Base-by-base conservation (phyloP, 169 alveolate species). In the Cryptosporidium xiaoi region DNA sequence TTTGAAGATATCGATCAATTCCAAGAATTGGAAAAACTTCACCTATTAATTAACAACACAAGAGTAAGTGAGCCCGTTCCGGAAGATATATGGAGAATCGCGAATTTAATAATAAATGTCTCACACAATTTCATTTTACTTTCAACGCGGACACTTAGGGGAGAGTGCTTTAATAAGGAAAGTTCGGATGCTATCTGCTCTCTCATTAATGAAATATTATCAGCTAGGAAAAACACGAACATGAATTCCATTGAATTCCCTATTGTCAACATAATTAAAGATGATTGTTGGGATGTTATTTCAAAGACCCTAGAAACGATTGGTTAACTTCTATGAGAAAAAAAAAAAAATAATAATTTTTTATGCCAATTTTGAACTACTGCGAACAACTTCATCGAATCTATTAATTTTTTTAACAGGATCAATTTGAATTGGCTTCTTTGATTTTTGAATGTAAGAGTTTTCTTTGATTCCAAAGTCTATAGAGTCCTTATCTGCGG, bases 201-300 rank as follows among this genome's bases (percentile, higher is more conserved):
- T 31, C 83, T 29, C 3, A 53, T 6, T 13, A 20, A n/a, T 20
- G 24, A 20, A 5, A 33, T 18, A 18, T 69, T 56, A 46, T 36
- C 18, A 48, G 36, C 56, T 56, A 69, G 83, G 55, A 2, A 36
- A 10, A 34, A 68, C 20, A 12, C 55, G 15, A 53, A 0, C 29
- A 46, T n/a, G 29, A 20, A 15, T 34, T 48, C 51, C 15, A 34
- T 62, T 40, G 87, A 77, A 36, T 36, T 20, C 24, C 15, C 51
- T 16, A 44, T 77, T 60, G 15, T 16, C 1, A 13, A 77, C 48
- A 33, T 60, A 77, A 44, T 77, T 36, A 44, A 62, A 20, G 20
- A 60, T 60, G 64, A 77, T 15, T 77, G 87, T 62, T 77, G 87
- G 87, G 71, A 62, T 15, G n/a, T 60, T 24, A 27, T 77, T 16